Conservation (phyloP, 169 alveolate genomes). For the Perkinsus chesapeaki region DNA sequence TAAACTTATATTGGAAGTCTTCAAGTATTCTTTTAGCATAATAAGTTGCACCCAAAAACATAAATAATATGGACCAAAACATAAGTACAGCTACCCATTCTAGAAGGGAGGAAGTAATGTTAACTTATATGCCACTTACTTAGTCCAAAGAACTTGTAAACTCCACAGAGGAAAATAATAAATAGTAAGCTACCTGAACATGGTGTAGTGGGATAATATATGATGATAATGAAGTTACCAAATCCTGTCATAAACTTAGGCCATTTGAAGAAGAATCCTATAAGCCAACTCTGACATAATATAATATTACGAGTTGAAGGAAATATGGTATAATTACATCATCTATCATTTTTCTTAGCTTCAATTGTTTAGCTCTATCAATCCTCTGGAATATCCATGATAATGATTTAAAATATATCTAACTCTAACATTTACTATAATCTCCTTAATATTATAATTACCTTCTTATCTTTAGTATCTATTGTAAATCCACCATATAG, state of each 20-base stretch:
- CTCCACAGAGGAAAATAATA: neutral
- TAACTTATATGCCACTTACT: neutral
- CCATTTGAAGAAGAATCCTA: neutral
- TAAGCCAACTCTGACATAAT: neutral
- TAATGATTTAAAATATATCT: neutral
- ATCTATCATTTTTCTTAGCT: neutral
- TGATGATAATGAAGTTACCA: neutral
- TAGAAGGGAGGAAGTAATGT: neutral
- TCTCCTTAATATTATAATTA: neutral
- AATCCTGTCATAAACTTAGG: neutral
- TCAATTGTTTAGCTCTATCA: neutral
- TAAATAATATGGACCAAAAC: too few species aligned
- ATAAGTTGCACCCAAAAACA: too few species aligned
- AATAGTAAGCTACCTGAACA: neutral
- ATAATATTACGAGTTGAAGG: neutral
- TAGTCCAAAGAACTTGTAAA: neutral
- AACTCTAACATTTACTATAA: neutral
- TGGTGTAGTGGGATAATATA: neutral
- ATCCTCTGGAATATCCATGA: neutral
- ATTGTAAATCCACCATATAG: too few species aligned
- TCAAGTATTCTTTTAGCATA: too few species aligned
- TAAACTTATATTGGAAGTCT: too few species aligned
- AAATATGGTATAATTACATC: neutral
- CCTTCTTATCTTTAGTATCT: neutral
- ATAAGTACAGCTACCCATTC: neutral